Evolutionary conservation across 495 filamentous ascomycete genomes (phyloP), one percentile per base, ranked within the genome.

Genomic region (Lepraria neglecta): DNA sequence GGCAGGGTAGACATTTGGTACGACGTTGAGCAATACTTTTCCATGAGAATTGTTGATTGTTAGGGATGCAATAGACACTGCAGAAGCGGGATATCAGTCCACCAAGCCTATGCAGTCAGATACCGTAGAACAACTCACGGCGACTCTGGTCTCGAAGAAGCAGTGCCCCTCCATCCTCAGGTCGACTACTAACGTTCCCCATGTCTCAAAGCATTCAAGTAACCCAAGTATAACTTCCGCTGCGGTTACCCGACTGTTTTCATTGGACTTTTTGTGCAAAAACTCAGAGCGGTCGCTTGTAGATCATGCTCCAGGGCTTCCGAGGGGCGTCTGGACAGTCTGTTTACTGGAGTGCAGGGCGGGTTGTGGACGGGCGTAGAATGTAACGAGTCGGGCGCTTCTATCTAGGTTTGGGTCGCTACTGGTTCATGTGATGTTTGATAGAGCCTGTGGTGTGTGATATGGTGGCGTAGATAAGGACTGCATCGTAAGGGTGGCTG

Each of bases 121-220:
- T 19, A 12, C 21, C 57, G 30, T 35, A 7, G 63, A 35, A 27
- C 48, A 57, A 73, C 82, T 65, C 73, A 97, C 92, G 84, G 78
- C 90, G 84, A 70, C 78, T 88, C 76, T 97, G 94, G 71, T 98
- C 92, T 76, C 89, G 87, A 73, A 97, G 80, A 71, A 87, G 91
- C 73, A 97, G 75, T 68, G 81, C 79, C 64, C 86, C 82, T 70
- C 88, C 87, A 75, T 96, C 92, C 69, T 97, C 92, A 64, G 86
- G 85, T 74, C 85, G 87, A 79, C 92, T 97, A 74, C 82, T 87
- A 73, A 97, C 87, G 79, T 88, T 91, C 64, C 94, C 94, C 94
- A 98, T 98, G 21, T 43, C 61, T 31, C 44, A 52, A 58, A n/a
- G 43, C 35, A 24, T 52, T 6, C 11, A 51, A 30, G 28, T 31